Evolutionary conservation across 2,329 filamentous ascomycete species (phyloP), one percentile per base, ranked within the genome.

Genomic region (Bipolaris bicolor): DNA sequence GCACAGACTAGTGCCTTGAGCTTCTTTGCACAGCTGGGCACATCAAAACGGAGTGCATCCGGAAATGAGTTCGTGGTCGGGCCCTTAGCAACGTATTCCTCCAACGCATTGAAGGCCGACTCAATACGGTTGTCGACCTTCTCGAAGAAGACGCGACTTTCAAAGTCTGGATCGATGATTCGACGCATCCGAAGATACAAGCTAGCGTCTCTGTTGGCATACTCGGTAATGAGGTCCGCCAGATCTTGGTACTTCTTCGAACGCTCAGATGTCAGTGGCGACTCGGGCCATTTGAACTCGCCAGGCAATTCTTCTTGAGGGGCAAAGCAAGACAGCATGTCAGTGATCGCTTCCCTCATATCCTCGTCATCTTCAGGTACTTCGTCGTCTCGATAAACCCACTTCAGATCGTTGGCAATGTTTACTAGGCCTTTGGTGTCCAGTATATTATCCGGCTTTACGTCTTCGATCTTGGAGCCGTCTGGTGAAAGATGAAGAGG

Each of bases 311-410:
- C 71, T 26, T 69, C 68, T 18, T 69, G 65, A 1, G 74, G 74
- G 37, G 76, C 74, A 37, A 76, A 77, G 20, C 73, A 72, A 1
- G 74, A 76, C 10, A 77, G 65, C 68, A 76, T 73, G n/a, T 68
- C 67, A 11, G 65, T 63, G 7, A 77, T 62, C 18, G 73, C 65
- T 26, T 71, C 65, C 29, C 65, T 66, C 48, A 74, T 67, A 7
- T 75, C 71, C n/a, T 72, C 68, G 31, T 68, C 64, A 7, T 69
- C 60, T 36, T 70, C 66, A 2, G 64, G 66, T 6, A 70, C 26
- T 2, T 66, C 58, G 1, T 67, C 68, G 9, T 75, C 71, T 34
- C 69, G 63, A n/a, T 70, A 60, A 7, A 68, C 58, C 73, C 74
- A 77, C 18, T 69, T 62, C 7, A 73, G 58, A 26, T 66, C 63